Evolutionary conservation across 1,284 basidiomycete species (phyloP).

Genomic region (Lignosus rhinocerotis): DNA sequence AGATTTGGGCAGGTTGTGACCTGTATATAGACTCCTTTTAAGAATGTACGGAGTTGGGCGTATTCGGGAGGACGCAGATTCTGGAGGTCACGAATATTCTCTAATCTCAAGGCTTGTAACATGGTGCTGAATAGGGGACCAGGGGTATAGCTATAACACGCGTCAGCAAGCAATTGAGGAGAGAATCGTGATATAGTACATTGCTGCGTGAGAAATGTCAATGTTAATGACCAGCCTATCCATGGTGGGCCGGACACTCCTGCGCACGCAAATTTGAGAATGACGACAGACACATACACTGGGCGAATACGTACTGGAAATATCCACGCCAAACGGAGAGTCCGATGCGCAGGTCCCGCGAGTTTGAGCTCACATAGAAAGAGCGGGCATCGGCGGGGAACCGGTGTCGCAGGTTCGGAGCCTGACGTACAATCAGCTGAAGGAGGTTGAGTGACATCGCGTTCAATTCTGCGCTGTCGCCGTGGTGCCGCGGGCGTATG

Average conservation of each 20-base stretch:
- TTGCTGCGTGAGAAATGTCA: slow-evolving; percentile 22
- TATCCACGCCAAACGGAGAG: slow-evolving; percentile 21
- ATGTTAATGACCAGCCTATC: slow-evolving; percentile 27
- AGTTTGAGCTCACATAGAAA: slow-evolving; percentile 7
- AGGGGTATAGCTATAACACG: slow-evolving; percentile 3
- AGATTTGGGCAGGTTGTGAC: background rate
- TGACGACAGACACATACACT: no score
- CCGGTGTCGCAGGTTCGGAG: slow-evolving; percentile 28
- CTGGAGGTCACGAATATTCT: background rate
- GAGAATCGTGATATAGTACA: slow-evolving; percentile 14
- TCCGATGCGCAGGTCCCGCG: slow-evolving; percentile 8
- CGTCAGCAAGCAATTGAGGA: background rate
- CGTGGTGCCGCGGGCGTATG: background rate
- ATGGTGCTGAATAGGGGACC: background rate
- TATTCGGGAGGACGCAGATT: background rate
- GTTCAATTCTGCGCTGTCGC: slow-evolving; percentile 10
- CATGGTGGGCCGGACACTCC: slow-evolving; percentile 25
- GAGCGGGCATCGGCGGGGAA: slow-evolving; percentile 23
- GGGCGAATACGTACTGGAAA: slow-evolving; percentile 2
- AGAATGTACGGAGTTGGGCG: background rate
- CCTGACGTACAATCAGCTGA: slow-evolving; percentile 29
- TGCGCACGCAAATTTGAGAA: background rate
- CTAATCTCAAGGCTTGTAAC: background rate
- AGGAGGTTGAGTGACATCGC: slow-evolving; percentile 25
- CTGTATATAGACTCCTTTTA: slow-evolving; percentile 8